phyloP scores from a whole-genome alignment of 768 basidiomycete genomes.

The Postia placenta region DNA sequence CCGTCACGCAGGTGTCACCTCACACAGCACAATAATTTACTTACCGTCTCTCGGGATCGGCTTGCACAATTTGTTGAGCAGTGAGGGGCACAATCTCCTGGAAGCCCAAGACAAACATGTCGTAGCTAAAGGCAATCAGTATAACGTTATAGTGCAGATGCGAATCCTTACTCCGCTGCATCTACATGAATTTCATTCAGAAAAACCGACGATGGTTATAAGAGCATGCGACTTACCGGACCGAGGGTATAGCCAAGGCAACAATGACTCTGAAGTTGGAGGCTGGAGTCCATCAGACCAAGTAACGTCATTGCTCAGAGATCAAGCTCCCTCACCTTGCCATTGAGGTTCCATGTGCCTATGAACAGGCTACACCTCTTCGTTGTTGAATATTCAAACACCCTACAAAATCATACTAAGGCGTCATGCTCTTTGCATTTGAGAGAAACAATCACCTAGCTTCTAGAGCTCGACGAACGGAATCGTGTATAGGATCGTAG shows the following conservation, averaged over 20 bases:
- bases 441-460: slow-evolving; percentile 45
- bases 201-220: not conserved
- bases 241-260: slow-evolving; percentile 88
- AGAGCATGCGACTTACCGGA: slow-evolving; percentile 46
- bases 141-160: not conserved
- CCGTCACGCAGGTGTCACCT: not conserved
- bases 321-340: slow-evolving; percentile 46
- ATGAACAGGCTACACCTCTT: slow-evolving; percentile 69
- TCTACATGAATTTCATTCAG: slow-evolving; percentile 14
- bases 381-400: slow-evolving; percentile 79
- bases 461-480: slow-evolving; percentile 65
- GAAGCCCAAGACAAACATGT: slow-evolving; percentile 87
- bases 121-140: slow-evolving; percentile 47
- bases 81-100: slow-evolving; percentile 98
- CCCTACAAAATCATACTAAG: too few relatives aligned
- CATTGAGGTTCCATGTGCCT: slow-evolving; percentile 97
- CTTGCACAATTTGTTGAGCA: slow-evolving; percentile 95
- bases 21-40: not conserved
- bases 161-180: slow-evolving; percentile 42
- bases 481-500: slow-evolving; percentile 91
- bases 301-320: not conserved
- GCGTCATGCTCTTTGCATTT: slow-evolving; percentile 3
- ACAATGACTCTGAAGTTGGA: slow-evolving; percentile 76
- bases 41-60: slow-evolving; percentile 89
- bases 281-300: slow-evolving; percentile 32